Evolutionary conservation across 2,329 filamentous ascomycete species (phyloP), one percentile per base, ranked within the genome.

Genomic region (Alternaria burnsii): DNA sequence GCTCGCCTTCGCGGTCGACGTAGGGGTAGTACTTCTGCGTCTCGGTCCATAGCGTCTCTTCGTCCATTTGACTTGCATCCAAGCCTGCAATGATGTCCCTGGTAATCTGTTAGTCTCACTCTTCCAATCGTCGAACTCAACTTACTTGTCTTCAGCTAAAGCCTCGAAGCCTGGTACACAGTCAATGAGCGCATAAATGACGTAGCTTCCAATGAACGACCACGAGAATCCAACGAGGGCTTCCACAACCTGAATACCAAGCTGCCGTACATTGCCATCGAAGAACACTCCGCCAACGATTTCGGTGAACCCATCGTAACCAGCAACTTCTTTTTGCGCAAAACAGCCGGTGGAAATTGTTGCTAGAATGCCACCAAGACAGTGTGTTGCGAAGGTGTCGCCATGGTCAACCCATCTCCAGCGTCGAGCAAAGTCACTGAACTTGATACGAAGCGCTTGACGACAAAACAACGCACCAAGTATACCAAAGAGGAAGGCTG

Each of bases 331-430:
- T 59, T 82, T 84, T 42, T 77, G 75, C 3, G 83, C 84, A 69
- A 86, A 85, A 18, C 84, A 73, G 0, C 84, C 84, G 0, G 84
- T 86, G 4, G 78, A 78, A 12, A 86, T 80, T 0, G 84, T 86
- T 0, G 82, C 84, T 0, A 83, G 69, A 6, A 85, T 75, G 0
- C 84, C 84, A 18, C 84, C 84, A 11, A 86, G 73, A 63, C 84
- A 86, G 60, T 86, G 84, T 4, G 83, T 86, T 5, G 84, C 84
- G 67, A 86, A 86, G 0, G 83, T 85, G 68, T 86, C 84, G 1
- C 83, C 84, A 61, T 85, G 85, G 62, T 86, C 84, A 0, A 86
- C 84, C 84, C 83, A 86, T 34, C 80, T 74, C 73, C 78, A 80
- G 3, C 76, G 71, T n/a, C 77, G 72, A 6, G 84, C 84, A 30